These are phyloP conservation scores for Alternaria triticina DNA, from an alignment of 2,329 filamentous ascomycete species.

Conservation along the genomic window DNA sequence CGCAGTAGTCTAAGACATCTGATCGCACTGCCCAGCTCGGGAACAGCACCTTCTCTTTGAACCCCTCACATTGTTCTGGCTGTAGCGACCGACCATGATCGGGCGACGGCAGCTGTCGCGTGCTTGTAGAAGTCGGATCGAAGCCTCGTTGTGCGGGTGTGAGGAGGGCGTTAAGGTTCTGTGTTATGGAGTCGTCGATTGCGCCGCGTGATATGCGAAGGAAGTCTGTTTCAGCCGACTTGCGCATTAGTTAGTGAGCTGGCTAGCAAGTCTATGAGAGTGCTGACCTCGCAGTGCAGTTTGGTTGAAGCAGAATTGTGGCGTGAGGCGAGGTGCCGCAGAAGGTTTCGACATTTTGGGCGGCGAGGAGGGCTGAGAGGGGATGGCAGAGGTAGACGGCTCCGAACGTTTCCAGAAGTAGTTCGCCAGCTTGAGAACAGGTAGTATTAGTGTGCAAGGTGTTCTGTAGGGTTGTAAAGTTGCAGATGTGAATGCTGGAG, in stretches of 20 bases:
- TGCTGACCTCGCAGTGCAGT: conserved; percentile 56
- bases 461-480: background rate
- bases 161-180: conserved; percentile 88
- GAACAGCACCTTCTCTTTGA: conserved; percentile 81
- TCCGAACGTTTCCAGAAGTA: conserved; percentile 36
- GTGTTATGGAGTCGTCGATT: conserved; percentile 91
- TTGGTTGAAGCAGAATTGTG: conserved; percentile 60
- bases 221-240: conserved; percentile 70
- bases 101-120: conserved; percentile 61
- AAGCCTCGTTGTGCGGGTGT: conserved; percentile 76
- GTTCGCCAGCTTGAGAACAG: conserved; percentile 33
- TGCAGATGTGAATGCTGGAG: conserved; percentile 12
- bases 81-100: conserved; percentile 62
- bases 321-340: conserved; percentile 51
- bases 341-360: conserved; percentile 51
- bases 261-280: conserved; percentile 4
- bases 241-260: conserved; percentile 44
- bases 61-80: conserved; percentile 67
- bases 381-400: conserved; percentile 17
- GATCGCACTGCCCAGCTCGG: conserved; percentile 85
- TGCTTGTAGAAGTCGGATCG: conserved; percentile 77
- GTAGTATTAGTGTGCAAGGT: background rate
- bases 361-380: conserved; percentile 5
- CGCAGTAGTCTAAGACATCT: conserved; percentile 88
- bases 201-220: conserved; percentile 81